A percentile compares a stretch with the other conserved stretches of the same genome.
Conservation (phyloP, 2,329 filamentous ascomycete genomes). For the Neopestalotiopsis clavispora region DNA sequence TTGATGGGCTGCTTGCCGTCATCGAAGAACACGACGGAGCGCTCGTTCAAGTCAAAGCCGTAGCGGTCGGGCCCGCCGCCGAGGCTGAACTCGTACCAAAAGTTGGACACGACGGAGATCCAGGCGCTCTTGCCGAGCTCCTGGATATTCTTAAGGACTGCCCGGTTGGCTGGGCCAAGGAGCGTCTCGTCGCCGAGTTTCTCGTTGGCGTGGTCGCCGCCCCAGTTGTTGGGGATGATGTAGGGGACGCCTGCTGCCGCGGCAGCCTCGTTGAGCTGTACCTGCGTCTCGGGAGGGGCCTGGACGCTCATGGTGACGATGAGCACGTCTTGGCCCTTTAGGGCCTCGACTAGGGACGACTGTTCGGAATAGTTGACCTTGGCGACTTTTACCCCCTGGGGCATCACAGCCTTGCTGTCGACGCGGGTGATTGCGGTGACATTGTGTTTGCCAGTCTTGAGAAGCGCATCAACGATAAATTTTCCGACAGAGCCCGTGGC, state of each 20-base stretch:
- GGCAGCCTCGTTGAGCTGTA: slow-evolving; percentile 58
- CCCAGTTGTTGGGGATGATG: slow-evolving; percentile 38
- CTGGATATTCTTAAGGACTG: slow-evolving; percentile 41
- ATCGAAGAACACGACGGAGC: slow-evolving; percentile 52
- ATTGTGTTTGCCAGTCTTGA: slow-evolving; percentile 52
- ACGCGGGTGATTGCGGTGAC: slow-evolving; percentile 56
- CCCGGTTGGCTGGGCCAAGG: slow-evolving; percentile 28
- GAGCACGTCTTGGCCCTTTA: slow-evolving; percentile 60
- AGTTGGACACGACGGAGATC: slow-evolving; percentile 49
- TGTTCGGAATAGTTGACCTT: slow-evolving; percentile 51
- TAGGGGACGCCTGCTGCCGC: slow-evolving; percentile 57
- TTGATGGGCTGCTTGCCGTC: slow-evolving; percentile 62
- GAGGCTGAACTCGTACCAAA: slow-evolving; percentile 61
- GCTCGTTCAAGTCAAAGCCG: slow-evolving; percentile 54
- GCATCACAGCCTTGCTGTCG: slow-evolving; percentile 44
- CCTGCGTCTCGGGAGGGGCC: slow-evolving; percentile 50
- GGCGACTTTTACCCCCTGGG: slow-evolving; percentile 47
- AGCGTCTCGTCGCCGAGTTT: slow-evolving; percentile 38
- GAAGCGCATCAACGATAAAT: slow-evolving; percentile 44
- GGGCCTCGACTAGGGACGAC: slow-evolving; percentile 50
- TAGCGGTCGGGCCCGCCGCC: slow-evolving; percentile 43
- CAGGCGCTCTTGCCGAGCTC: slow-evolving; percentile 44
- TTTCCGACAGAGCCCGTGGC: slow-evolving; percentile 47
- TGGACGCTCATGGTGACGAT: slow-evolving; percentile 56
- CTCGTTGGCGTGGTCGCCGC: slow-evolving; percentile 43